Evolutionary conservation across 139 green algal species (phyloP), one percentile per base, ranked within the genome.

Genomic region (Chlorella sp.): DNA sequence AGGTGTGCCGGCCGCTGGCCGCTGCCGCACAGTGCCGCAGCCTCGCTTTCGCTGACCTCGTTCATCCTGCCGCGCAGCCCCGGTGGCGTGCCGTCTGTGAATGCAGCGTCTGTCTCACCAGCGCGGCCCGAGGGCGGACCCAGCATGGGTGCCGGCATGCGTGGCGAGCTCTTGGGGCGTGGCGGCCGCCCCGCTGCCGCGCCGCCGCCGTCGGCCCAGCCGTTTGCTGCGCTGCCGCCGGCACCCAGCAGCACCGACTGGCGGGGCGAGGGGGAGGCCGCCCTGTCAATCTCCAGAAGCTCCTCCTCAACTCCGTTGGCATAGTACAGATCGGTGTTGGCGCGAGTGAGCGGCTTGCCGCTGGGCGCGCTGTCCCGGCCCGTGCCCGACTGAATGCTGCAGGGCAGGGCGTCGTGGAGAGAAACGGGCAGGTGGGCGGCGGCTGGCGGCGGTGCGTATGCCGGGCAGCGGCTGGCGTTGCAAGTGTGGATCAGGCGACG

Each of bases 281-380:
- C n/a, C 26, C 38, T 22, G 2, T 40, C 76, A 20, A 69, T 40
- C 36, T 46, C 76, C 69, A 54, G 28, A 22, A 51, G 14, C 34
- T 84, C 65, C 3, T 19, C 44, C 30, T 46, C 65, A 11, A 34
- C 76, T 40, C 40, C 30, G 38, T 73, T 73, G 40, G 73, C 80
- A 36, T 85, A 85, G 20, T 85, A 85, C 54, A 85, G 80, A 22
- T 85, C 80, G 36, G 80, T 85, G 56, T 67, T 60, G 77, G 73
- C 68, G n/a, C 80, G 54, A 22, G 46, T n/a, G 9, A 85, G 51
- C 51, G 51, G 51, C 51, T 60, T 60, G 51, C 51, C 51, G 16
- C 14, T 60, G 51, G 51, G 11, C 14, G 13, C 51, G 51, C 51
- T 60, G 51, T 60, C 51, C 2, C 51, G 51, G 2, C 51, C 51